Conservation (phyloP, 306 rosid species). For the Macrotyloma uniflorum region DNA sequence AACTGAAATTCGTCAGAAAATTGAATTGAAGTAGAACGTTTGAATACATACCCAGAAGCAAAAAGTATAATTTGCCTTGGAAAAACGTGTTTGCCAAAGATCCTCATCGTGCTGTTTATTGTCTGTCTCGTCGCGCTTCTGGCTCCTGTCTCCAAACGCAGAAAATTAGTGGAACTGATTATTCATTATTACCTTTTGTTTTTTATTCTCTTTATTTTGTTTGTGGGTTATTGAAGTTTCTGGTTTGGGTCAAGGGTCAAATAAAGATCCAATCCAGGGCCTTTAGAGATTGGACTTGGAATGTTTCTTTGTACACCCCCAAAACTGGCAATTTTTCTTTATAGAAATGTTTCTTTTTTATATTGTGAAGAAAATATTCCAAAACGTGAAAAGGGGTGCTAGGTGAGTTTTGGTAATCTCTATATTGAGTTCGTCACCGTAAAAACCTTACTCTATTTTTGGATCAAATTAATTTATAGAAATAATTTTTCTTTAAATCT, state of each 20-base stretch:
- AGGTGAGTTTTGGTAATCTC: too few species aligned
- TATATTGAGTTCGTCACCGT: too few species aligned
- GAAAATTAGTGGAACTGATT: background rate
- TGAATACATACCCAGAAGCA: conserved; percentile 46
- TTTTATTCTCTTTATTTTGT: background rate
- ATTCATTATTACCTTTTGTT: background rate
- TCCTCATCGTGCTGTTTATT: conserved; percentile 21
- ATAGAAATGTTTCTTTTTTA: too few species aligned
- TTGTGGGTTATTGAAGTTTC: background rate
- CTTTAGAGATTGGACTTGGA: background rate
- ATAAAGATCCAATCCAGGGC: background rate
- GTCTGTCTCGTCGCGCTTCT: background rate
- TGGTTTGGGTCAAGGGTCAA: background rate
- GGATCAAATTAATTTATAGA: too few species aligned
- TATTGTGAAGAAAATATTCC: too few species aligned
- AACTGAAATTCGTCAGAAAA: background rate
- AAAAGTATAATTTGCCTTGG: conserved; percentile 42
- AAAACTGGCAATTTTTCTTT: too few species aligned
- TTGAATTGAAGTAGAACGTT: background rate
- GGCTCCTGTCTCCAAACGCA: background rate
- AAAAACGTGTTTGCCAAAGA: conserved; percentile 42
- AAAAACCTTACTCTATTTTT: too few species aligned
- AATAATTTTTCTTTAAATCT: too few species aligned
- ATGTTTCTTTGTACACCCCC: too few species aligned
- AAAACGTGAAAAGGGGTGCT: too few species aligned